Conservation (phyloP, 2,329 filamentous ascomycete genomes). For the Gliomastix tumulicola region DNA sequence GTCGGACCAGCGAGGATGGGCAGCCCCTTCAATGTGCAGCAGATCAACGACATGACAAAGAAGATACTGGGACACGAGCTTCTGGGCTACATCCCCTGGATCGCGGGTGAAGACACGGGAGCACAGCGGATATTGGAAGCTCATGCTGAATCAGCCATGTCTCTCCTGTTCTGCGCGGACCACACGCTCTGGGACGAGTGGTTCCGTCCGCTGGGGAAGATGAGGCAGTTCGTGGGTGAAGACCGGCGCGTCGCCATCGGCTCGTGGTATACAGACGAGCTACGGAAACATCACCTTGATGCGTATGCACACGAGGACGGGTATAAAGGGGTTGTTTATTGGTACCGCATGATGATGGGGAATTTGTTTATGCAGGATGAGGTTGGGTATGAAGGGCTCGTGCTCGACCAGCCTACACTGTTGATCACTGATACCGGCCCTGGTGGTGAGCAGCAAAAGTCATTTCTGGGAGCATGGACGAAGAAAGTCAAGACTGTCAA, state of each 20-base stretch:
- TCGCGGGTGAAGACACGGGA: conserved; percentile 7
- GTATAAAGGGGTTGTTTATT: conserved; percentile 18
- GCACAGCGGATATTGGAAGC: conserved; percentile 13
- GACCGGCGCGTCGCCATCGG: conserved; percentile 12
- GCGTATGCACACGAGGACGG: conserved; percentile 13
- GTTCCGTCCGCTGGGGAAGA: conserved; percentile 17
- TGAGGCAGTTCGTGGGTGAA: conserved; percentile 16
- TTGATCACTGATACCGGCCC: conserved; percentile 12
- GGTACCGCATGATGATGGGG: conserved; percentile 21
- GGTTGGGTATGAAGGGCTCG: conserved; percentile 8
- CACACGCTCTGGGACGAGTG: conserved; percentile 13
- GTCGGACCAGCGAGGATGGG: conserved; percentile 19
- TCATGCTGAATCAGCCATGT: conserved; percentile 16
- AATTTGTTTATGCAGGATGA: conserved; percentile 18
- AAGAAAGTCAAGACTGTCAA: conserved; percentile 25
- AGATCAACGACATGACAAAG: conserved; percentile 22
- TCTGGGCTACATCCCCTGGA: conserved; percentile 21
- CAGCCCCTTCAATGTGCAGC: conserved; percentile 17
- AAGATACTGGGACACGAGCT: conserved; percentile 17
- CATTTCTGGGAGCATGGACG: conserved; percentile 17
- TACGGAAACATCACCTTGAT: conserved; percentile 14
- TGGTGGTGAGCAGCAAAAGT: conserved; percentile 12
- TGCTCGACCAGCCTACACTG: conserved; percentile 11
- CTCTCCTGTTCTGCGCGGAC: conserved; percentile 17
- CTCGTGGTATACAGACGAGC: conserved; percentile 13